Conservation (phyloP, 164 flowering plant genomes). For the Annona cherimola region DNA sequence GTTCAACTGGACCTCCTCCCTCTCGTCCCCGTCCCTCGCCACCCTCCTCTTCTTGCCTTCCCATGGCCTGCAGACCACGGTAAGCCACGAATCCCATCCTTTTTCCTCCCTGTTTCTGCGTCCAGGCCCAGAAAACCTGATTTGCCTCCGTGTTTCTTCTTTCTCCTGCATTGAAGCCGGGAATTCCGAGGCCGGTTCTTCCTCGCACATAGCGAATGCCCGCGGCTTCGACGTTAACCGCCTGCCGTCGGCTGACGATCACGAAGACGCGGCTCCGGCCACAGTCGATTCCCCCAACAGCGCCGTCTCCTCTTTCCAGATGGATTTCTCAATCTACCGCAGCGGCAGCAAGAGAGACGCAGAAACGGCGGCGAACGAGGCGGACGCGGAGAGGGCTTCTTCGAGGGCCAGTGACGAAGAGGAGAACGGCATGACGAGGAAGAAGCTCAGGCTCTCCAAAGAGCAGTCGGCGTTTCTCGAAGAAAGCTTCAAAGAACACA, state of each 20-base stretch:
- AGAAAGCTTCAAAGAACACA: conserved; percentile 16
- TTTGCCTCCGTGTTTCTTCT: not conserved
- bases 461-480: conserved; percentile 13
- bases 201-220: conserved; percentile 16
- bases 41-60: conserved; percentile 16
- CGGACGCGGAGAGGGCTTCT: conserved; percentile 35
- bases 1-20: conserved; percentile 56
- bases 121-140: not conserved
- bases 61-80: conserved; percentile 38
- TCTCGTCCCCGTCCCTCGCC: conserved; percentile 33
- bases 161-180: not conserved
- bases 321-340: conserved; percentile 47
- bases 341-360: conserved; percentile 29
- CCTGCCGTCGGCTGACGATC: conserved; percentile 30
- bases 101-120: not conserved
- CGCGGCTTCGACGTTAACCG: conserved; percentile 49
- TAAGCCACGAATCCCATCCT: conserved; percentile 10
- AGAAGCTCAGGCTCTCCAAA: conserved; percentile 17
- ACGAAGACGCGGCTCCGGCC: conserved; percentile 40
- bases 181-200: conserved; percentile 34
- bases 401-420: conserved; percentile 77
- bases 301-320: conserved; percentile 51
- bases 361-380: conserved; percentile 24
- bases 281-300: conserved; percentile 61
- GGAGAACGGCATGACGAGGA: conserved; percentile 37